Evolutionary conservation across 2,329 filamentous ascomycete genomes (phyloP).

Genomic region (Allantophomopsis lycopodina): DNA sequence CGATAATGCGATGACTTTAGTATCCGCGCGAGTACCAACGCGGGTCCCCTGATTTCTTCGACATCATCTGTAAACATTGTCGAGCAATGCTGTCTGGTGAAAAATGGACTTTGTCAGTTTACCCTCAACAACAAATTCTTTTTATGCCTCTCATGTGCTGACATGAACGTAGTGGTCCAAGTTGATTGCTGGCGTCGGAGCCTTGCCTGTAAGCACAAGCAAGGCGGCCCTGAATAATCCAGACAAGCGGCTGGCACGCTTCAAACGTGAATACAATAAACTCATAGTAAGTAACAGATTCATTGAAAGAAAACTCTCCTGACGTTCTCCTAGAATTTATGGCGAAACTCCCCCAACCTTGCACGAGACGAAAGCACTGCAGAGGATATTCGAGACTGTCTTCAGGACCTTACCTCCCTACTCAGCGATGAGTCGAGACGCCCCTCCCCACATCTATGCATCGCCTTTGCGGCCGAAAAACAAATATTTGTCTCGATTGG

Average conservation of each 20-base stretch:
- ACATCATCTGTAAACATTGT: too few relatives aligned
- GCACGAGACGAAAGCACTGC: constrained; percentile 45
- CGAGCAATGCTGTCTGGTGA: too few relatives aligned
- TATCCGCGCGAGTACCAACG: too few relatives aligned
- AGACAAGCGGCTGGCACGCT: constrained; percentile 47
- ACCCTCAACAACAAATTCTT: not conserved
- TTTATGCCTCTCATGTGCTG: not conserved
- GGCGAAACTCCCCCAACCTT: constrained; percentile 48
- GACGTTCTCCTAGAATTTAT: constrained; percentile 30
- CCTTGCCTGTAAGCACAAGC: constrained; percentile 37
- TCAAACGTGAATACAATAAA: constrained; percentile 52
- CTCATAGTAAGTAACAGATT: constrained; percentile 31
- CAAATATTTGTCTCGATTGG: constrained; percentile 84
- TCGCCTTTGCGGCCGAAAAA: constrained; percentile 71
- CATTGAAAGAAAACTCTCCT: constrained; percentile 2
- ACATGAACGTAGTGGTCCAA: constrained; percentile 42
- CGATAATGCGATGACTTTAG: too few relatives aligned
- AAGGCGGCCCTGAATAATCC: constrained; percentile 50
- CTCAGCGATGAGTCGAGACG: constrained; percentile 82
- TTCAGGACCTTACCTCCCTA: constrained; percentile 52
- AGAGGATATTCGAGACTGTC: constrained; percentile 45
- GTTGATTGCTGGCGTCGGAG: constrained; percentile 47
- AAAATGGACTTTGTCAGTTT: not conserved
- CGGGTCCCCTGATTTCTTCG: too few relatives aligned
- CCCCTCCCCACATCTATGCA: constrained; percentile 81